A percentile compares a stretch with the other conserved stretches of the same genome.
These are phyloP conservation scores for Mrakia gelida DNA, from an alignment of 768 basidiomycete species.

Conservation along the genomic window DNA sequence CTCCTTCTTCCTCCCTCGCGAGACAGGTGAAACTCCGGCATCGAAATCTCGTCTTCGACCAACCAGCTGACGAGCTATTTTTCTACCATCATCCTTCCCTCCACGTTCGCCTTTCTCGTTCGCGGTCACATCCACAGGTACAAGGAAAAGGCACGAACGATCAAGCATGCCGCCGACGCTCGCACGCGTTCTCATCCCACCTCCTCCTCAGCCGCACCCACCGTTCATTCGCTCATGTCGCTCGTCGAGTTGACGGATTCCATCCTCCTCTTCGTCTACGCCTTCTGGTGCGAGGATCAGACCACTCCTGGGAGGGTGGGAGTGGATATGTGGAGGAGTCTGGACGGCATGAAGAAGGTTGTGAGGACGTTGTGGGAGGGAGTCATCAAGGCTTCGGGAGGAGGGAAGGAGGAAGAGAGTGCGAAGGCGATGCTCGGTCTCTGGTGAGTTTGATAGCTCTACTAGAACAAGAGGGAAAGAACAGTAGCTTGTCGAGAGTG, in stretches of 20 bases:
- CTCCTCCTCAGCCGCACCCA: slow-evolving; percentile 2
- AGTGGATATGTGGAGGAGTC: slow-evolving; percentile 27
- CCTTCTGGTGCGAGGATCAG: slow-evolving; percentile 32
- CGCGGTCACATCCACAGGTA: neutral
- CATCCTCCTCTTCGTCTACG: slow-evolving; percentile 33
- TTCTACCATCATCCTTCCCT: neutral
- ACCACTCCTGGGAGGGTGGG: slow-evolving; percentile 27
- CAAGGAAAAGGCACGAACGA: slow-evolving; percentile 14
- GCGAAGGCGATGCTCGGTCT: slow-evolving; percentile 17
- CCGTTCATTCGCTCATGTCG: slow-evolving; percentile 14
- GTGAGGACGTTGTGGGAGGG: slow-evolving; percentile 27
- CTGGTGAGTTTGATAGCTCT: neutral
- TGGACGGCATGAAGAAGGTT: slow-evolving; percentile 32
- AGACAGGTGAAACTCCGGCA: neutral
- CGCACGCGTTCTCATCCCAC: slow-evolving; percentile 16
- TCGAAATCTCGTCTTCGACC: neutral
- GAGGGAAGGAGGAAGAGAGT: slow-evolving; percentile 20
- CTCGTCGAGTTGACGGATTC: slow-evolving; percentile 32
- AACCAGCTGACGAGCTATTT: neutral
- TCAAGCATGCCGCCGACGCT: slow-evolving; percentile 31
- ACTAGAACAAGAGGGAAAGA: neutral
- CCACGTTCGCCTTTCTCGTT: neutral
- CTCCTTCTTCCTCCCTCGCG: neutral
- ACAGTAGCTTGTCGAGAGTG: too few species aligned
- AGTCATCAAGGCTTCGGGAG: slow-evolving; percentile 22